A percentile compares a stretch with the other conserved stretches of the same genome.
These are phyloP conservation scores for Ophiostoma australiae DNA, from an alignment of 2,329 filamentous ascomycete genomes.

Conservation along the genomic window DNA sequence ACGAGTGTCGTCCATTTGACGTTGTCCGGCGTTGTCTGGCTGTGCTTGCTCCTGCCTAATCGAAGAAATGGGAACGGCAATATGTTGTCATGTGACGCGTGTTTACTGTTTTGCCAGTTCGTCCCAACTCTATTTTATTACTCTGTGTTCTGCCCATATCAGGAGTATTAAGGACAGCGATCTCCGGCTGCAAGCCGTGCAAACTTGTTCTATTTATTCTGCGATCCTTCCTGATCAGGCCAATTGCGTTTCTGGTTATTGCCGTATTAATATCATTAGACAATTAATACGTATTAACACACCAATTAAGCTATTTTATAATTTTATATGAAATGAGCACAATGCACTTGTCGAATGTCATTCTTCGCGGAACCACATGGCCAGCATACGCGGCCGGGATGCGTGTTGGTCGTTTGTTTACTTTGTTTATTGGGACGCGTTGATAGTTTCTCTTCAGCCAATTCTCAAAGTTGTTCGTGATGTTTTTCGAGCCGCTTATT, in stretches of 20 bases:
- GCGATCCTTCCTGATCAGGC: slow-evolving; percentile 15
- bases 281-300: not conserved
- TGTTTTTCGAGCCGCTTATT: not conserved
- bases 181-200: slow-evolving; percentile 10
- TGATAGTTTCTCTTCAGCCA: not conserved
- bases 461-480: not conserved
- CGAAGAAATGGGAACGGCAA: not conserved
- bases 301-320: not conserved
- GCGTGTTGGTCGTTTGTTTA: not conserved
- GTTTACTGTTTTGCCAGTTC: not conserved
- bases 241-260: not conserved
- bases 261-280: not conserved
- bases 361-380: slow-evolving; percentile 7
- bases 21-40: not conserved
- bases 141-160: slow-evolving; percentile 15
- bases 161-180: slow-evolving; percentile 9
- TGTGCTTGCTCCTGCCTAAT: not conserved
- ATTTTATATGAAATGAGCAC: slow-evolving; percentile 14
- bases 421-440: not conserved
- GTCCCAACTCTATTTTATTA: not conserved
- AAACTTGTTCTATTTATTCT: slow-evolving; percentile 19
- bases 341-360: slow-evolving; percentile 14
- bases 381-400: slow-evolving; percentile 8
- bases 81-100: not conserved
- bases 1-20: not conserved